Evolutionary conservation across 192 early-diverging fungal genomes (phyloP).

Genomic region (Powellomyces hirtus): DNA sequence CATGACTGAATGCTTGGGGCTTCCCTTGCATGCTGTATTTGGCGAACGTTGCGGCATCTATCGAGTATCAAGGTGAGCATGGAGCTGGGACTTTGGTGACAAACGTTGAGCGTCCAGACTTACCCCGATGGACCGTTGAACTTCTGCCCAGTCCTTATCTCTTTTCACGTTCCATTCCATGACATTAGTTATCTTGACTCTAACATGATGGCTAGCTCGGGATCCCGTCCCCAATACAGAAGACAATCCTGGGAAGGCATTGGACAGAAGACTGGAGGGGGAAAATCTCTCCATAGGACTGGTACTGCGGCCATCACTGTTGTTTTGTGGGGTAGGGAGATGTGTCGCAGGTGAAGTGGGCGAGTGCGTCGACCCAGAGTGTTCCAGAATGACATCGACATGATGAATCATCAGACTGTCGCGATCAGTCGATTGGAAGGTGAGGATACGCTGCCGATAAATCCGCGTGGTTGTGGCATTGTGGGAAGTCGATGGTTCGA

Average conservation of each 20-base stretch:
- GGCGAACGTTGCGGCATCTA: background rate
- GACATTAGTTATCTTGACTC: constrained; percentile 28
- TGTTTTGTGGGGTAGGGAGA: background rate
- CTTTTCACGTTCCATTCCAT: constrained; percentile 41
- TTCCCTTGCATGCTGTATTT: background rate
- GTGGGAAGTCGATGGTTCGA: background rate
- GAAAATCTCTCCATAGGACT: constrained; percentile 24
- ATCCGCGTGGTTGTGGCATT: constrained; percentile 5
- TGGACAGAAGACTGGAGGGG: constrained; percentile 16
- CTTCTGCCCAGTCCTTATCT: constrained; percentile 37
- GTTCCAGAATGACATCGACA: constrained; percentile 30
- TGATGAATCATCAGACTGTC: constrained; percentile 36
- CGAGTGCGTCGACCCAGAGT: background rate
- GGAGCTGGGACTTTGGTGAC: no score
- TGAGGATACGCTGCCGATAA: constrained; percentile 28
- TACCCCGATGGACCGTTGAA: constrained; percentile 19
- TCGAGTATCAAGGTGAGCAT: no score
- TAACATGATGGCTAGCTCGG: background rate
- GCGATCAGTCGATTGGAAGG: constrained; percentile 29
- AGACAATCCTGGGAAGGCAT: constrained; percentile 1
- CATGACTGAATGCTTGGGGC: background rate
- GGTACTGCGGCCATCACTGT: background rate
- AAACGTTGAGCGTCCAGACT: background rate
- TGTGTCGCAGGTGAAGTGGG: background rate
- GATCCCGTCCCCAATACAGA: background rate